Base-by-base conservation (phyloP, 352 stramenopile species). In the Aphanomyces stellatus region DNA sequence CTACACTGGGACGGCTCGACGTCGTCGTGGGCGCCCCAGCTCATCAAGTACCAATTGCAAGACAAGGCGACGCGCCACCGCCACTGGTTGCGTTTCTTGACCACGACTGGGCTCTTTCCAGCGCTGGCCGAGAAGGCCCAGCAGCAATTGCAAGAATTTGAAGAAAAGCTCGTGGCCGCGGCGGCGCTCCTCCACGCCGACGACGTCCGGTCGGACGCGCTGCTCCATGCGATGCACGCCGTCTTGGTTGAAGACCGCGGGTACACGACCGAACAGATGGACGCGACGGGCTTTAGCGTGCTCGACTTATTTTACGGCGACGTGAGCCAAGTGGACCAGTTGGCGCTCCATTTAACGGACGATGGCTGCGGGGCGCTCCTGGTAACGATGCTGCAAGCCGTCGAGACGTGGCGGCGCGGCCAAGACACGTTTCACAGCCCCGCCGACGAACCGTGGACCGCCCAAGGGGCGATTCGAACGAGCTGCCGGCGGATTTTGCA, bases 271-370 rank as follows among this genome's bases (percentile, higher is more conserved):
- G 84, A 93, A 19, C 78, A 93, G 69, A 83, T 95, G 25, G 78
- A 78, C 19, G 71, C 91, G 5, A 82, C 86, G 7, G 86, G 86
- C 2, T 95, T 91, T 74, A 92, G 88, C 59, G 78, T 84, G 2
- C 92, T 95, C 70, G 86, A 95, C 72, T 83, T 93, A 22, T 95
- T 95, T 48, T 95, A 91, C 56, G 91, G 80, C 51, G 86, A 95
- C 75, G 81, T 93, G 28, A 93, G 78, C 72, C 90, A 88, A 48
- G 74, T 95, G 33, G 59, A 74, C 3, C 84, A 93, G 48, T 57
- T 95, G 3, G 91, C 92, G 35, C 60, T 74, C 35, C 61, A 69
- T 24, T 70, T 93, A n/a, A 75, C 72, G 30, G 66, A 81, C 17
- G 84, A 76, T 15, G 81, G 88, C 66, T 61, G 74, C 11, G n/a